Evolutionary conservation across 164 flowering plant species (phyloP), one percentile per base, ranked within the genome.

Genomic region (Chimonanthus salicifolius): DNA sequence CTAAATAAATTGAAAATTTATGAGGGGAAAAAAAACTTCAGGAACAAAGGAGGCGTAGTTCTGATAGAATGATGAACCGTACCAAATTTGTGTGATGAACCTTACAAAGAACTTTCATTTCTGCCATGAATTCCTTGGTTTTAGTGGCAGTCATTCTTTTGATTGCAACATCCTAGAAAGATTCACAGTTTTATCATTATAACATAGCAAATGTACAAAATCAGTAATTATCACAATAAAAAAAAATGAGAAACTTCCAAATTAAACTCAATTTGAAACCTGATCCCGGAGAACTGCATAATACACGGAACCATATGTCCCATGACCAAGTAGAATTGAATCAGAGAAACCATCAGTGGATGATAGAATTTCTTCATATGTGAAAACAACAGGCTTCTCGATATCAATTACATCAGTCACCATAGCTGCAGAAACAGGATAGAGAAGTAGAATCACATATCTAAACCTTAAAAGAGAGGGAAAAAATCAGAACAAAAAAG

Each of bases 41-140:
- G 3, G 48, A 62, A 70, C 68, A 18, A 6, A 33, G 47, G 21
- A 18, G 62, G 47, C 49, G 33, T 1, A 65, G 6, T 11, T 49
- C 65, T 62, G 65, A 74, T 33, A 4, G 10, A 8, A 75, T n/a
- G 72, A 51, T 68, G 76, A 20, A 74, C 60, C 64, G 72, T 91
- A 94, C 99, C 99, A 94, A 85, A 82, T 92, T 94, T 71, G 90
- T 45, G 77, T 94, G 99, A 74, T 94, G 99, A 79, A 94, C 99
- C 71, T 81, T 92, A 87, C 97, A 91, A 18, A 94, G 76, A 72
- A 94, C 90, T 87, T 90, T 94, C 94, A 92, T 85, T 81, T 94
- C 98, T 58, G 91, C 87, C 82, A 83, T 73, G 72, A 92, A 94
- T 76, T 91, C 98, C 76, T 87, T 92, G 6, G 97, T 87, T 74